Percentiles rank a stretch among this genome's conserved stretches.
Evolutionary conservation across 352 stramenopile species (phyloP).

Genomic region (Globisporangium barbulae): DNA sequence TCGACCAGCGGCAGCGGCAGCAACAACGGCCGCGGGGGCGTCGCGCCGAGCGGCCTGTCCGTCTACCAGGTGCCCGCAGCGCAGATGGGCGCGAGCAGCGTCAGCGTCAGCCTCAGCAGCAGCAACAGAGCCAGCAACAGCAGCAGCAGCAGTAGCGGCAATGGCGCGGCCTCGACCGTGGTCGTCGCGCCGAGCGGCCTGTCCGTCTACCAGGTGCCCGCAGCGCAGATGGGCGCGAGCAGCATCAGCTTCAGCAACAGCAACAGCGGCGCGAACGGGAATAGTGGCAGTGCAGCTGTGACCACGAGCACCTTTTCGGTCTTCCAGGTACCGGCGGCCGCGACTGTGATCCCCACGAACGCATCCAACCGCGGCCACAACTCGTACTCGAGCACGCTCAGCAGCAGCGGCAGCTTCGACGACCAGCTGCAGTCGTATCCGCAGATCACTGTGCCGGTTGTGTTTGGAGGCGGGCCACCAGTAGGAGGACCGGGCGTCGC

Average conservation of each 20-base stretch:
- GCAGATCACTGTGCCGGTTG: slow-evolving; percentile 3
- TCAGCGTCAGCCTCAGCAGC: neutral
- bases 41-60: too few relatives aligned
- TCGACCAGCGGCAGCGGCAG: neutral
- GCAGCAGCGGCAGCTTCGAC: slow-evolving; percentile 15
- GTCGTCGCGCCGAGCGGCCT: too few relatives aligned
- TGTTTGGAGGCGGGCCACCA: neutral
- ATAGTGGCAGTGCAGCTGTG: neutral
- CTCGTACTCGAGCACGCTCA: slow-evolving; percentile 14
- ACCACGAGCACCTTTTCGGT: slow-evolving; percentile 49
- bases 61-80: too few relatives aligned
- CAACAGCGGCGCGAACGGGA: neutral
- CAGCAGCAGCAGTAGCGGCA: neutral
- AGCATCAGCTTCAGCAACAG: neutral
- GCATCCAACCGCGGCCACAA: neutral
- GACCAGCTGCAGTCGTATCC: neutral
- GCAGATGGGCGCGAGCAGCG: neutral
- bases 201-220: slow-evolving; percentile 9
- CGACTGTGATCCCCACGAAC: slow-evolving; percentile 10
- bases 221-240: neutral
- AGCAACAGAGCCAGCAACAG: neutral
- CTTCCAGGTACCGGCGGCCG: slow-evolving; percentile 55
- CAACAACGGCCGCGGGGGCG: too few relatives aligned
- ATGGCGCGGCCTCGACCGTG: neutral
- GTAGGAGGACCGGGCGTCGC: neutral